These are phyloP conservation scores for Roridomyces roridus DNA, from an alignment of 768 basidiomycete species.

Conservation along the genomic window DNA sequence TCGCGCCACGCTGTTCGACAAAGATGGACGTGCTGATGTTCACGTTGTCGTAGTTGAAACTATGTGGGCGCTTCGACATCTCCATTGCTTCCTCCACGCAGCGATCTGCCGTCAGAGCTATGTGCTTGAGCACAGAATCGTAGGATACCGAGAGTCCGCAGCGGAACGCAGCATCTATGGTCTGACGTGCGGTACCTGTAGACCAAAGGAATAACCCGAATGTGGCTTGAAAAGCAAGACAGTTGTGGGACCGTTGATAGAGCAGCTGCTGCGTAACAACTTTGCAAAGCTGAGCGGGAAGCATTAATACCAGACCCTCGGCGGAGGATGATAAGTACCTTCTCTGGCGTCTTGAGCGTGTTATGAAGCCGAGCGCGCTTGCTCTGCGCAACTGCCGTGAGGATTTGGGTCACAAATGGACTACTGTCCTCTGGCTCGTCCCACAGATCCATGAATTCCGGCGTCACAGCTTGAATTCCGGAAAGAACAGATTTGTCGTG, in stretches of 20 bases:
- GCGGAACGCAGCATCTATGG: constrained; percentile 16
- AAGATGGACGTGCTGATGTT: constrained; percentile 24
- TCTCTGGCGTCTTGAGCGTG: background rate
- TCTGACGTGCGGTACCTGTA: constrained; percentile 13
- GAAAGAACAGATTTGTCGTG: background rate
- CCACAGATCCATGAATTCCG: background rate
- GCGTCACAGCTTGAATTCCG: background rate
- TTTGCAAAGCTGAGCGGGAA: background rate
- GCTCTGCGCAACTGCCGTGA: background rate
- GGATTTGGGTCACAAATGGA: background rate
- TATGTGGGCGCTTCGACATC: background rate
- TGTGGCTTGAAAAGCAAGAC: constrained; percentile 13
- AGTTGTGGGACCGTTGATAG: background rate
- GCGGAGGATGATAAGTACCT: background rate
- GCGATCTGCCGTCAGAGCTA: background rate
- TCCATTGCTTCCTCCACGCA: background rate
- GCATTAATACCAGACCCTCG: background rate
- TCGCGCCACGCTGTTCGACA: constrained; percentile 19
- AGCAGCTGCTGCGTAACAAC: background rate
- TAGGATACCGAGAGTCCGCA: constrained; percentile 17
- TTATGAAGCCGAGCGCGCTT: background rate
- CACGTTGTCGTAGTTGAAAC: constrained; percentile 16
- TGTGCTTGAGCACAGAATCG: constrained; percentile 13
- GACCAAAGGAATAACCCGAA: constrained; percentile 20
- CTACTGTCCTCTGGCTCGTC: background rate